These are phyloP conservation scores for Glarea lozoyensis DNA, from an alignment of 495 filamentous ascomycete species.

Conservation along the genomic window DNA sequence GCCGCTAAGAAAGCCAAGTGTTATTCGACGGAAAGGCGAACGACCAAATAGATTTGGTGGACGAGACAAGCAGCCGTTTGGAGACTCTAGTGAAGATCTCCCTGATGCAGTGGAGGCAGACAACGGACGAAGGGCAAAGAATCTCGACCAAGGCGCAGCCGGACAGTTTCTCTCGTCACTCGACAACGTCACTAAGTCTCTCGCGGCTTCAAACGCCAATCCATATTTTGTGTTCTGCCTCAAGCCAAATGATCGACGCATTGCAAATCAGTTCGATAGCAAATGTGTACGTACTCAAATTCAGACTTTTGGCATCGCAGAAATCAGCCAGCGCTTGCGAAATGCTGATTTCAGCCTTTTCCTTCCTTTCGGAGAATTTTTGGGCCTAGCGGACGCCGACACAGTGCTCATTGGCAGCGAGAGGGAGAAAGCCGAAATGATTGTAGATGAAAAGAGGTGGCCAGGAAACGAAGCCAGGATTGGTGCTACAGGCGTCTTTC, in stretches of 20 bases:
- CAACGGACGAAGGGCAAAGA: constrained; percentile 31
- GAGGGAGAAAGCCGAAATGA: constrained; percentile 80
- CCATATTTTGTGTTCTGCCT: constrained; percentile 95
- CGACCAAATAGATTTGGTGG: constrained; percentile 35
- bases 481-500: constrained; percentile 87
- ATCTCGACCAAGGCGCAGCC: constrained; percentile 71
- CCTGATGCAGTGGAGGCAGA: constrained; percentile 43
- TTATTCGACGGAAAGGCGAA: constrained; percentile 66
- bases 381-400: constrained; percentile 78
- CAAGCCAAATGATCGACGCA: constrained; percentile 94
- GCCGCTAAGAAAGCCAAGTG: constrained; percentile 83
- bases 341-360: constrained; percentile 95
- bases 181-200: constrained; percentile 76
- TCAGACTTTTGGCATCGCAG: constrained; percentile 91
- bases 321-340: constrained; percentile 85
- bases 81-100: constrained; percentile 38
- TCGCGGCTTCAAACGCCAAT: constrained; percentile 74
- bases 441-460: constrained; percentile 86
- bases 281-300: constrained; percentile 94
- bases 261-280: constrained; percentile 97
- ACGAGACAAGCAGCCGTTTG: constrained; percentile 20
- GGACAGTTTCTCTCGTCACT: constrained; percentile 86
- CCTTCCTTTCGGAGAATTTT: constrained; percentile 90
- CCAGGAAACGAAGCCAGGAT: constrained; percentile 83
- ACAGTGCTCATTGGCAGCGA: constrained; percentile 83